Conservation (phyloP, 495 filamentous ascomycete species). For the Penicillium bovifimosum region DNA sequence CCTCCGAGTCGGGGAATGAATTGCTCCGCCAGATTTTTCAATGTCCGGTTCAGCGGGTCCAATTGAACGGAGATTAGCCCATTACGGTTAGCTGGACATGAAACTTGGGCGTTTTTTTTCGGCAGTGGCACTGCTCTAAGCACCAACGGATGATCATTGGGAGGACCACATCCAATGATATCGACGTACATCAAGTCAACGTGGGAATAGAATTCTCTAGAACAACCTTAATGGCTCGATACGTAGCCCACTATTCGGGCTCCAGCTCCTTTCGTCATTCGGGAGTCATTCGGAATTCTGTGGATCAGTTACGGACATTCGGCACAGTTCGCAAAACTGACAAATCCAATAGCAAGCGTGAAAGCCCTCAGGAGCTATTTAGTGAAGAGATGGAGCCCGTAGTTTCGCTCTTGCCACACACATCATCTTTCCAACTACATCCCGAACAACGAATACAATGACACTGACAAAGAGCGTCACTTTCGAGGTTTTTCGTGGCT, state of each 20-base stretch:
- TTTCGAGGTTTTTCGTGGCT: conserved; percentile 32
- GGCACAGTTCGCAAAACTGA: background rate
- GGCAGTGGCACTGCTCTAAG: background rate
- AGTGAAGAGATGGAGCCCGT: too few relatives aligned
- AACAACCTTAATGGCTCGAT: conserved; percentile 8
- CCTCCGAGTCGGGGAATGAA: too few relatives aligned
- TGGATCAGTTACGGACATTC: too few relatives aligned
- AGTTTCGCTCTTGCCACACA: background rate
- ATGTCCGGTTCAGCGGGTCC: too few relatives aligned
- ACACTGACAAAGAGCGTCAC: too few relatives aligned
- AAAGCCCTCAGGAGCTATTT: background rate
- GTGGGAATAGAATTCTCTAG: conserved; percentile 8
- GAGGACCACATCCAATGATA: too few relatives aligned
- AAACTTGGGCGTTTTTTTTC: background rate
- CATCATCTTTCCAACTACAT: background rate
- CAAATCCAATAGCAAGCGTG: background rate
- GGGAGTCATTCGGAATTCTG: too few relatives aligned
- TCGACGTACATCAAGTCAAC: background rate
- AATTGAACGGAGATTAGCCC: too few relatives aligned
- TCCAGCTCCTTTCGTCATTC: too few relatives aligned
- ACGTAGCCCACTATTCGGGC: background rate
- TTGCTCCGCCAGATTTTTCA: too few relatives aligned
- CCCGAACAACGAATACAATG: conserved; percentile 10
- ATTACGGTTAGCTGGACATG: too few relatives aligned
- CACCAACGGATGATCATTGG: background rate